A percentile compares a stretch with the other conserved stretches of the same genome.
phyloP scores from a whole-genome alignment of 1,284 basidiomycete genomes.

The Cryptococcus depauperatus region DNA sequence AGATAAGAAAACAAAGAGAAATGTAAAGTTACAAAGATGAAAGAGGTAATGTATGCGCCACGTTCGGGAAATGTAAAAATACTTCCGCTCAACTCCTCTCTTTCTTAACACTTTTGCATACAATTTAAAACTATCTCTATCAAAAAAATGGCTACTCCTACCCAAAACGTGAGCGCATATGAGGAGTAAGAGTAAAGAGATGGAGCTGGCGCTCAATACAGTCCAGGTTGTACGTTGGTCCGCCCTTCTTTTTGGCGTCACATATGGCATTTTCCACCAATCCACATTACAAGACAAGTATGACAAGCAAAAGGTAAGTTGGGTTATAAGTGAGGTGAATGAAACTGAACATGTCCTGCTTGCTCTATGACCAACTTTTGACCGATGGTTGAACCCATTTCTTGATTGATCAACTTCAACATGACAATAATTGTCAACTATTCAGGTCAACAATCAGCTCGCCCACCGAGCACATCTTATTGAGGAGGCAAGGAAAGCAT shows the following conservation, averaged over 20 bases:
- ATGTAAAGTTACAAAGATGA: not conserved
- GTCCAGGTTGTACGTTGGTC: slow-evolving; percentile 88
- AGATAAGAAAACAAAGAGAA: too few relatives aligned
- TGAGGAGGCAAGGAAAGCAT: slow-evolving; percentile 81
- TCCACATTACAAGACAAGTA: slow-evolving; percentile 77
- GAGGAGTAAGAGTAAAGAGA: not conserved
- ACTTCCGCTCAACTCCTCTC: not conserved
- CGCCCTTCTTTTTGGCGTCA: slow-evolving; percentile 76
- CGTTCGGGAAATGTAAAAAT: not conserved
- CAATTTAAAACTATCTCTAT: not conserved
- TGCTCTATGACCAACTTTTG: too few relatives aligned
- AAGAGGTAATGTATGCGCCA: not conserved
- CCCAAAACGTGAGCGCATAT: slow-evolving; percentile 31
- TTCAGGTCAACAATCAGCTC: slow-evolving; percentile 17
- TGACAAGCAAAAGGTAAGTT: slow-evolving; percentile 50
- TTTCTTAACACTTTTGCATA: not conserved
- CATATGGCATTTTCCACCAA: slow-evolving; percentile 89
- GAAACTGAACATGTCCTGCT: not conserved
- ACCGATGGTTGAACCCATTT: too few relatives aligned
- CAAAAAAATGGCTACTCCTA: slow-evolving; percentile 41
- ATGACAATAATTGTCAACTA: not conserved
- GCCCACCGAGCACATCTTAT: slow-evolving; percentile 65
- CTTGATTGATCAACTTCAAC: too few relatives aligned
- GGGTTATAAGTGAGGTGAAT: not conserved
- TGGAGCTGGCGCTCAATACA: too few relatives aligned